Base-by-base conservation (phyloP, 352 stramenopile species). In the Peronospora belbahrii region DNA sequence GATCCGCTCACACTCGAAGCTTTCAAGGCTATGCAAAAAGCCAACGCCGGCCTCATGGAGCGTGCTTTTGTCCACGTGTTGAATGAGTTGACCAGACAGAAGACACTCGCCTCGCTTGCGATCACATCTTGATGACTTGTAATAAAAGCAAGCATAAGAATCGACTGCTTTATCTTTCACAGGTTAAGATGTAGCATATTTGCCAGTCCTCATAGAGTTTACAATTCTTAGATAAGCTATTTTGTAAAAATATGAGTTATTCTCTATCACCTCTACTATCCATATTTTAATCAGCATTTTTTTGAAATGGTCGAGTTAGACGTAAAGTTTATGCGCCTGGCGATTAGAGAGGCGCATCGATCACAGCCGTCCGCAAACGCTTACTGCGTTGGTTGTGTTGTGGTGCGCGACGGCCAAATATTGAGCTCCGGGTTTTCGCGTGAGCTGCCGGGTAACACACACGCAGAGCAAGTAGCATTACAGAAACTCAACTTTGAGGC, bases 391-490 rank as follows among this genome's bases (percentile, higher is more conserved):
- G 81, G 81, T 28, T 91, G 81, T 48, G 72, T 95, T 9, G 60
- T 95, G 11, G 73, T 78, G 34, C 64, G 66, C 38, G 65, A 88
- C 39, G 66, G 51, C 20, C 36, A 48, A 0, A 64, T 93, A 43
- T 59, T 94, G 24, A 67, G 82, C 32, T 59, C 74, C 20, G 84
- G 84, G 11, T 95, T 88, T 39, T 92, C 78, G 32, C 78, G 84
- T 8, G 84, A 95, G 60, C 60, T 94, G 13, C 76, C 75, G 15
- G 84, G 84, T 31, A 95, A 95, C 65, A 94, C 84, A 22, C 84
- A 95, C 62, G 82, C 84, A 18, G 84, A 95, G 62, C 77, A 95
- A 44, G 84, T 89, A 25, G 82, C 82, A 20, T 66, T 95, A 27
- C 49, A 71, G 18, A 94, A 94, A 62, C 76, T 95, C 33, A 60